phyloP scores from a whole-genome alignment of 2,329 filamentous ascomycete genomes.

The Hymenoscyphus albidus region DNA sequence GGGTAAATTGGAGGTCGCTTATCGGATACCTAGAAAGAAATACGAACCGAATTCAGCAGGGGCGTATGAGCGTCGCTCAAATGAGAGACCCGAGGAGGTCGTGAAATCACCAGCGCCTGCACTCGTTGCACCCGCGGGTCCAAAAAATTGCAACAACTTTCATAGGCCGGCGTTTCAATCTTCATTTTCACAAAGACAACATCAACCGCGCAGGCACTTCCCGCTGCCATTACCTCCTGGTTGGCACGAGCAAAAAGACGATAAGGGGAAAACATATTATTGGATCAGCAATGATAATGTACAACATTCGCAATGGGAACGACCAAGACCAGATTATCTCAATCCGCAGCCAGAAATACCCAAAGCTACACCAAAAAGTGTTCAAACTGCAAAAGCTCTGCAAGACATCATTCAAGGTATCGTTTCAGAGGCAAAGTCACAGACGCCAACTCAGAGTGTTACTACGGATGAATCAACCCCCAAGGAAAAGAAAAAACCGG shows the following conservation, averaged over 20 bases:
- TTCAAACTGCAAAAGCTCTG: slow-evolving; percentile 62
- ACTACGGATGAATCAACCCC: slow-evolving; percentile 49
- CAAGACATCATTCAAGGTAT: slow-evolving; percentile 85
- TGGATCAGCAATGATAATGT: slow-evolving; percentile 75
- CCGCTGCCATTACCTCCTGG: slow-evolving; percentile 65
- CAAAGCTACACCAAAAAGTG: slow-evolving; percentile 47
- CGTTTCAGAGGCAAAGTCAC: slow-evolving; percentile 46
- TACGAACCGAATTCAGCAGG: slow-evolving; percentile 61
- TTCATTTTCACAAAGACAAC: slow-evolving; percentile 49
- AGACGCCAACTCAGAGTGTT: slow-evolving; percentile 60
- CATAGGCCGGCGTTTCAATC: slow-evolving; percentile 51
- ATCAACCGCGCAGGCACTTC: slow-evolving; percentile 52
- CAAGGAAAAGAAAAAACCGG: slow-evolving; percentile 54
- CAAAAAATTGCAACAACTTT: slow-evolving; percentile 40
- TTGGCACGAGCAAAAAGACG: slow-evolving; percentile 75
- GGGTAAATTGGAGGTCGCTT: slow-evolving; percentile 85
- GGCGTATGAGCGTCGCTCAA: slow-evolving; percentile 61
- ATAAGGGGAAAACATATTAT: slow-evolving; percentile 76
- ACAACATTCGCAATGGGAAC: slow-evolving; percentile 76
- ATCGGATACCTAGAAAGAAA: slow-evolving; percentile 90
- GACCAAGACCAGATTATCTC: slow-evolving; percentile 50
- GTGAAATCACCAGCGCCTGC: slow-evolving; percentile 33
- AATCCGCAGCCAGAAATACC: slow-evolving; percentile 43
- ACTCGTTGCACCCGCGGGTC: slow-evolving; percentile 45
- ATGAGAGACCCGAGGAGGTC: slow-evolving; percentile 51